Base-by-base conservation (phyloP, 73 alveolate genomes). In the Stentor roeselii region DNA sequence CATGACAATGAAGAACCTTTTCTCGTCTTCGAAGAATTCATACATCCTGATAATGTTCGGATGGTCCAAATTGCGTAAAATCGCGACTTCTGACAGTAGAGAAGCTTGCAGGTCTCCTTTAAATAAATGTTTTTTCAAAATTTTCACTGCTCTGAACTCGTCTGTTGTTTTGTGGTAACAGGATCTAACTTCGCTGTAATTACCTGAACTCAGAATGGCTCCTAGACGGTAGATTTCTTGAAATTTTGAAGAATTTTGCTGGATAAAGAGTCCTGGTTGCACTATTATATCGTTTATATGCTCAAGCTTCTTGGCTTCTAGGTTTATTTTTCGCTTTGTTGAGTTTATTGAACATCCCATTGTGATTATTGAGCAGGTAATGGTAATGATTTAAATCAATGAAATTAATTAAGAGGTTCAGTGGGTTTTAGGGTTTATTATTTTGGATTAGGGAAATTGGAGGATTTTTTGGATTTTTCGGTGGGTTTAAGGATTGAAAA, bases 11-110 rank as follows among this genome's bases (percentile, higher is more conserved):
- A 27, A 67, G 37, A 67, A 11, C 34, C 80, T 0, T 67, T 67
- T 67, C 21, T 30, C 41, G 14, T 67, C 80, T 67, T 67, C 80
- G 41, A 67, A 67, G 37, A 67, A 67, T 2, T 67, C 80, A 67
- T 67, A 67, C 34, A 67, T n/a, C 14, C 80, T n/a, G 2, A 67
- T 32, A 27, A 67, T 67, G 34, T 67, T 67, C 1, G 80, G 80
- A 2, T 67, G 80, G 41, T 67, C 80, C 37, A 67, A 11, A 21
- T n/a, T 21, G 1, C 41, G 21, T 30, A 67, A 34, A 67, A 67
- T 67, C 11, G 27, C 34, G 37, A 67, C 34, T 67, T 67, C 80
- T n/a, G 21, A 27, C 14, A 27, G 42, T 21, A 67, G 37, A 1
- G 2, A 21, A 27, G n/a, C 34, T 32, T 27, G 11, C 21, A 67